These are phyloP conservation scores for Trichomonas vaginalis DNA, from an alignment of 208 protist species.

Conservation along the genomic window DNA sequence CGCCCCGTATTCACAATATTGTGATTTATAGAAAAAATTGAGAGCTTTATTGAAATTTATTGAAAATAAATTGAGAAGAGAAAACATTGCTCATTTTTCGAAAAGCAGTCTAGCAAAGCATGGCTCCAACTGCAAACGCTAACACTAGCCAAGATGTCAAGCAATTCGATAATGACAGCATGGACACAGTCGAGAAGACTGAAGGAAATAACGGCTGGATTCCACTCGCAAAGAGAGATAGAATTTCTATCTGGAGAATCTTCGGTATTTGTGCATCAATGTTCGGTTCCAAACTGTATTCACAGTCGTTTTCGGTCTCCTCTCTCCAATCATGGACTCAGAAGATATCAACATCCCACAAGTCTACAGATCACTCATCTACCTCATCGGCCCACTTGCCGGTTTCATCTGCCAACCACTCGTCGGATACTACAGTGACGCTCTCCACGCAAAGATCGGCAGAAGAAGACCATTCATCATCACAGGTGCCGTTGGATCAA, in stretches of 20 bases:
- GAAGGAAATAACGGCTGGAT: too few relatives aligned
- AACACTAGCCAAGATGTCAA: too few relatives aligned
- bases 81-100: too few relatives aligned
- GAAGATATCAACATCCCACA: background rate
- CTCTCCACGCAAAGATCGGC: background rate
- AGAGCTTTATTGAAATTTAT: too few relatives aligned
- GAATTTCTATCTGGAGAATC: background rate
- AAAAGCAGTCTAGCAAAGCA: too few relatives aligned
- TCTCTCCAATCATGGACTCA: background rate
- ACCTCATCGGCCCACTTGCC: background rate
- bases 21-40: too few relatives aligned
- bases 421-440: background rate
- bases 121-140: too few relatives aligned
- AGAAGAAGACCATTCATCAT: background rate
- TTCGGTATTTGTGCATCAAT: background rate
- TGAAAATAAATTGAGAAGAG: too few relatives aligned
- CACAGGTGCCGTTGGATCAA: background rate
- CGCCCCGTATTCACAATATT: too few relatives aligned
- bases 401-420: background rate
- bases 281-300: background rate
- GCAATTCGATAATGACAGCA: too few relatives aligned
- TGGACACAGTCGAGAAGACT: too few relatives aligned
- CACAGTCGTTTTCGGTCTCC: background rate
- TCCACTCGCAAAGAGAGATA: background rate
- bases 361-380: background rate